phyloP scores from a whole-genome alignment of 306 rosid genomes.

The Prunus salicina region DNA sequence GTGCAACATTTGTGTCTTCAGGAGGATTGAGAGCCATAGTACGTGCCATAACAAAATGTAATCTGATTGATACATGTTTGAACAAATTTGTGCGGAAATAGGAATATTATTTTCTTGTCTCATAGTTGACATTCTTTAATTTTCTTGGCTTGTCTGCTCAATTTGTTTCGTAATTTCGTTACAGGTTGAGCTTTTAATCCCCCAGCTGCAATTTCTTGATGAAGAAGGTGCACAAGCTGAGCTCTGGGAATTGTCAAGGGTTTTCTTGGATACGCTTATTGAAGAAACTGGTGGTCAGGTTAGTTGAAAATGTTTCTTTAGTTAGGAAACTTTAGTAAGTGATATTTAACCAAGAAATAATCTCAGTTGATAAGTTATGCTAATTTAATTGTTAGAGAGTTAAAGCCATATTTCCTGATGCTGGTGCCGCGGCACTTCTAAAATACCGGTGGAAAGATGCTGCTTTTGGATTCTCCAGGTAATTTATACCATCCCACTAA shows the following conservation, averaged over 20 bases:
- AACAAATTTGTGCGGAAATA: neutral
- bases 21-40: constrained; percentile 95
- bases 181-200: constrained; percentile 96
- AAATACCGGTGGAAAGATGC: constrained; percentile 84
- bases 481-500: constrained; percentile 20
- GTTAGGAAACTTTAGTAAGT: neutral
- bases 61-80: constrained; percentile 7
- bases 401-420: constrained; percentile 95
- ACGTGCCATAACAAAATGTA: constrained; percentile 29
- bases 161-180: neutral
- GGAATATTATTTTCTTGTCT: too few relatives aligned
- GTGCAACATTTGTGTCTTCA: constrained; percentile 67
- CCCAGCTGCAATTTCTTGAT: constrained; percentile 90
- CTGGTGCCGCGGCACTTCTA: constrained; percentile 96
- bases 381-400: constrained; percentile 61
- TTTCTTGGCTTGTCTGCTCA: constrained; percentile 10
- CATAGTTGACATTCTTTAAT: neutral
- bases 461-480: constrained; percentile 81
- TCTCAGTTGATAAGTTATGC: constrained; percentile 28
- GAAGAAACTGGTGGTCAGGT: constrained; percentile 67
- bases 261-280: constrained; percentile 76
- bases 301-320: constrained; percentile 19
- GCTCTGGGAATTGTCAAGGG: constrained; percentile 86
- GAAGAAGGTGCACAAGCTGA: constrained; percentile 98
- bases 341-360: neutral